Evolutionary conservation across 441 rosid genomes (phyloP), one percentile per base, ranked within the genome.

Genomic region (Sinapis alba): DNA sequence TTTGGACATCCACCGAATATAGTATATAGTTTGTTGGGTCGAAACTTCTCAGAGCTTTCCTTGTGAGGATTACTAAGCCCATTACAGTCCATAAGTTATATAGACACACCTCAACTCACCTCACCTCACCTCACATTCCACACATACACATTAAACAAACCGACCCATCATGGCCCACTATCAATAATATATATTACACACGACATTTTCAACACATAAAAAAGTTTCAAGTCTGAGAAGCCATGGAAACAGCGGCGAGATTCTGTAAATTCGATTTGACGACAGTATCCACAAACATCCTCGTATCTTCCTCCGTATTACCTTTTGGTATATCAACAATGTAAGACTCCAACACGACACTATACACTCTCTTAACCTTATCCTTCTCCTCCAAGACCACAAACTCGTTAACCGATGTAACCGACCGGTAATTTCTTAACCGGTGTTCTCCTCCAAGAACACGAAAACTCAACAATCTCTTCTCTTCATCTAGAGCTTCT

Each of bases 401-500:
- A 2, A 72, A 77, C 32, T 71, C 76, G 27, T 77, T 71, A 34
- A 77, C 80, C 64, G 80, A 71, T 50, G 80, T 77, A 65, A 77
- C 80, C 24, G 57, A 51, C 26, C 24, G 12, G 57, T 51, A 51
- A 51, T 51, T 51, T 51, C 57, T 19, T 19, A 51, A 51, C 57
- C 24, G 56, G 23, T 51, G 24, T 51, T 19, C 56, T 7, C 23
- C 23, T 47, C 7, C 3, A 47, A 47, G 54, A 16, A 43, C 5
- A 43, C 51, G 5, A 45, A 15, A 36, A 38, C 84, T 75, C 71
- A 74, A 21, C 16, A 81, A 61, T n/a, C 65, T 43, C 26, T 68
- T 79, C 80, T 74, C 77, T 28, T 85, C 82, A 19, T 85, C 84
- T 7, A 85, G 62, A 3, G 74, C 78, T 76, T 85, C 88, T 15